Conservation (phyloP, 1,284 basidiomycete species). For the Blastosporella zonata region DNA sequence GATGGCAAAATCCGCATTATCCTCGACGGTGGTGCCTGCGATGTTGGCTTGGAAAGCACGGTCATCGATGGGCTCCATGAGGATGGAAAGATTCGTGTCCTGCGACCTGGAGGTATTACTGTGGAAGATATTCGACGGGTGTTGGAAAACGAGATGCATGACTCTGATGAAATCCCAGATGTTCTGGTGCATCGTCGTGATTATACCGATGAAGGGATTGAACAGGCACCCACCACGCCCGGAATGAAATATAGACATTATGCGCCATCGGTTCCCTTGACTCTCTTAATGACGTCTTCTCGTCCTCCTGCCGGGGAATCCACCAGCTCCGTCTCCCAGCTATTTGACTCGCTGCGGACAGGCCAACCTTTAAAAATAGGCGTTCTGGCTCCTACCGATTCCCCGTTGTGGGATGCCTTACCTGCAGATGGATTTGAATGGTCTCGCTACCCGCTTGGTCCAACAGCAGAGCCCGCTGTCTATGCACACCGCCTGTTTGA, state of each 20-base stretch:
- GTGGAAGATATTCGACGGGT: constrained; percentile 81
- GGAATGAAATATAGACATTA: constrained; percentile 99
- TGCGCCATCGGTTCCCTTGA: constrained; percentile 84
- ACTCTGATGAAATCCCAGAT: constrained; percentile 35
- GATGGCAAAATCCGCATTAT: constrained; percentile 74
- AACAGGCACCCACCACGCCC: constrained; percentile 86
- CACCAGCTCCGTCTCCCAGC: constrained; percentile 30
- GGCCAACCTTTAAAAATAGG: constrained; percentile 51
- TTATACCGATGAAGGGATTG: constrained; percentile 62
- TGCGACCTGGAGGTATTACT: constrained; percentile 91
- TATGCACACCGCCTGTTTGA: constrained; percentile 87
- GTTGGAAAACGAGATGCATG: constrained; percentile 43
- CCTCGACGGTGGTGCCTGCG: constrained; percentile 90
- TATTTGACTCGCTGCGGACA: constrained; percentile 40
- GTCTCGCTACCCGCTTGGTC: constrained; percentile 62
- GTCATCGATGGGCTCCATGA: constrained; percentile 83
- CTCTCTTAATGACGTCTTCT: constrained; percentile 60
- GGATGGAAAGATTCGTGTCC: constrained; percentile 76
- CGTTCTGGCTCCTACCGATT: constrained; percentile 68
- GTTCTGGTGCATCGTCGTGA: constrained; percentile 78
- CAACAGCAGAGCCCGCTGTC: constrained; percentile 53
- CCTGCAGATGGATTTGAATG: constrained; percentile 44
- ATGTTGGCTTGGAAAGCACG: constrained; percentile 93
- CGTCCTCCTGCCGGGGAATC: constrained; percentile 33
- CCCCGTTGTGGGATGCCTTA: constrained; percentile 44